Evolutionary conservation across 2,329 filamentous ascomycete species (phyloP).

Genomic region (Fusarium haematococcum): DNA sequence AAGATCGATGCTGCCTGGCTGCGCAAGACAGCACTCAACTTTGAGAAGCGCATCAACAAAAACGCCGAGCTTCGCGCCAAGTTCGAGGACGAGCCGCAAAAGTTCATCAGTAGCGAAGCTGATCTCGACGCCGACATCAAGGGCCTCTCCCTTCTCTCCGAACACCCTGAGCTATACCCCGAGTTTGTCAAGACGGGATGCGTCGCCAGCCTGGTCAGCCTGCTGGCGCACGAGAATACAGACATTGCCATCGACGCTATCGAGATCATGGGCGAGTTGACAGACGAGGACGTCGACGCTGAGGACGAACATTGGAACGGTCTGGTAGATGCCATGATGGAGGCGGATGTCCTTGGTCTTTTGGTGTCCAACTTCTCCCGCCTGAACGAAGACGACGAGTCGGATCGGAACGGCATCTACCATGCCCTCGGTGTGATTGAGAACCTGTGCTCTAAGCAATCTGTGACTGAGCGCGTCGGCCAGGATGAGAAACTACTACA

Average conservation of each 20-base stretch:
- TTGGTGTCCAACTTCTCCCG: conserved; percentile 82
- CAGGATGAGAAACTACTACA: conserved; percentile 74
- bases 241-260: conserved; percentile 94
- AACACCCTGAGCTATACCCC: conserved; percentile 85
- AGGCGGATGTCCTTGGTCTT: conserved; percentile 79
- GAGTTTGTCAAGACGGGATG: conserved; percentile 84
- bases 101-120: conserved; percentile 87
- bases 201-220: conserved; percentile 77
- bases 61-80: conserved; percentile 91
- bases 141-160: conserved; percentile 83
- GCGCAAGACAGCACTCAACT: conserved; percentile 81
- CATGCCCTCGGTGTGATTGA: conserved; percentile 86
- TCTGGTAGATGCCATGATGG: conserved; percentile 75
- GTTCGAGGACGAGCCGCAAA: conserved; percentile 82
- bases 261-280: conserved; percentile 90
- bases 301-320: conserved; percentile 83
- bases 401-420: conserved; percentile 88
- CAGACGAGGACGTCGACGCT: conserved; percentile 90
- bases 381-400: conserved; percentile 78
- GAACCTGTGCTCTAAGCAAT: conserved; percentile 80
- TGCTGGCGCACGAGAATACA: conserved; percentile 95
- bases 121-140: conserved; percentile 93
- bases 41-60: conserved; percentile 91
- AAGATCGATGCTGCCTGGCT: conserved; percentile 89
- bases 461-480: conserved; percentile 78